A percentile compares a stretch with the other conserved stretches of the same genome.
Conservation (phyloP, 2,329 filamentous ascomycete genomes). For the Incumbomyces delicatus region DNA sequence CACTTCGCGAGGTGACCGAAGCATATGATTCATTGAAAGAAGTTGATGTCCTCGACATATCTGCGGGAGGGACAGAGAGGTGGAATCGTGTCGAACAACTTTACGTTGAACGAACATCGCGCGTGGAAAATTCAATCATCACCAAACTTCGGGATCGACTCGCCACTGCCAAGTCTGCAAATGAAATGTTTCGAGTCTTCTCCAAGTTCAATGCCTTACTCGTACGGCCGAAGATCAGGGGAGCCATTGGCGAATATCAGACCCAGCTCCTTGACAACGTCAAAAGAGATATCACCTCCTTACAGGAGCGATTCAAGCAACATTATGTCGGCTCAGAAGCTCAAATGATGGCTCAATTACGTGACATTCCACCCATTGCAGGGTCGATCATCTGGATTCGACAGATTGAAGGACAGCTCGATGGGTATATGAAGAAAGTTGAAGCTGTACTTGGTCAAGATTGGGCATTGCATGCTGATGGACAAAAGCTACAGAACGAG, state of each 20-base stretch:
- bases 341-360: conserved; percentile 94
- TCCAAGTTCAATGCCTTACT: conserved; percentile 99
- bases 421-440: conserved; percentile 98
- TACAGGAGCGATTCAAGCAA: conserved; percentile 97
- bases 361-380: conserved; percentile 88
- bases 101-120: conserved; percentile 94
- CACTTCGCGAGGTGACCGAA: conserved; percentile 88
- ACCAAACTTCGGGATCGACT: conserved; percentile 82
- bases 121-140: conserved; percentile 98
- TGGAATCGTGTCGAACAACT: conserved; percentile 93
- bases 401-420: conserved; percentile 91
- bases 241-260: conserved; percentile 96
- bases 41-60: conserved; percentile 88
- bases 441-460: conserved; percentile 92
- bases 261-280: conserved; percentile 97
- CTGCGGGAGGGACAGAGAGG: conserved; percentile 74
- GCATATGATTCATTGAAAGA: conserved; percentile 91
- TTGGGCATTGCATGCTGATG: conserved; percentile 89
- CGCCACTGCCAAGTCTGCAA: conserved; percentile 90
- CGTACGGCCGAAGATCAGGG: conserved; percentile 95
- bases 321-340: conserved; percentile 98
- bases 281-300: conserved; percentile 82
- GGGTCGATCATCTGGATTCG: conserved; percentile 96
- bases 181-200: conserved; percentile 99
- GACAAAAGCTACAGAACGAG: conserved; percentile 84